These are phyloP conservation scores for Penicillium salamii DNA, from an alignment of 495 filamentous ascomycete genomes.

Conservation along the genomic window DNA sequence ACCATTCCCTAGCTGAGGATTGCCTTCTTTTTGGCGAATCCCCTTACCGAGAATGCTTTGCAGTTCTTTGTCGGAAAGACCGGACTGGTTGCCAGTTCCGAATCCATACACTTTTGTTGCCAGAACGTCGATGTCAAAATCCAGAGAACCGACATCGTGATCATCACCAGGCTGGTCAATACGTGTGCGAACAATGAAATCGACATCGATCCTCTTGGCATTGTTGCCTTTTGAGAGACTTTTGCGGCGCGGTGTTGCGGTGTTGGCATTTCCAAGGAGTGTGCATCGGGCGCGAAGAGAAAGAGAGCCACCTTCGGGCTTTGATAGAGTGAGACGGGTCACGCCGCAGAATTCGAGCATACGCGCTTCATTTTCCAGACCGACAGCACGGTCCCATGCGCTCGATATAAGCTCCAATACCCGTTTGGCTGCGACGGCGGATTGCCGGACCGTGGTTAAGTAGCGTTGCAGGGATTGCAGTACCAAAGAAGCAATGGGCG, in stretches of 20 bases:
- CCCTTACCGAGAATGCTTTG: constrained; percentile 35
- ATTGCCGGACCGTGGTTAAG: constrained; percentile 31
- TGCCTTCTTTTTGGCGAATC: constrained; percentile 19
- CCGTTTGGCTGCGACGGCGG: constrained; percentile 30
- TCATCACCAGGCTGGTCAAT: constrained; percentile 14
- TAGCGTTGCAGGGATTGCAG: constrained; percentile 37
- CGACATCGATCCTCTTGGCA: constrained; percentile 38
- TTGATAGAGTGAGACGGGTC: constrained; percentile 37
- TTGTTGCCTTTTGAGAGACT: constrained; percentile 14
- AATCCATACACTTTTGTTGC: constrained; percentile 49
- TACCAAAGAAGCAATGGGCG: constrained; percentile 36
- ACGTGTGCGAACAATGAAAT: constrained; percentile 38
- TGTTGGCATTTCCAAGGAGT: constrained; percentile 26
- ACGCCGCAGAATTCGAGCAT: constrained; percentile 48
- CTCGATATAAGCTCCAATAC: constrained; percentile 38
- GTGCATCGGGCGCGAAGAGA: constrained; percentile 41
- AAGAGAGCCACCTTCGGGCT: constrained; percentile 23
- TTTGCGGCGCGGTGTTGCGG: constrained; percentile 14
- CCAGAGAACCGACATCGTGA: constrained; percentile 26
- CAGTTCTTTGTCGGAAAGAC: constrained; percentile 38
- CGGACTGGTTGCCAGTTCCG: constrained; percentile 26
- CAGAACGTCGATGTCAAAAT: constrained; percentile 39
- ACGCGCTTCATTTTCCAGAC: constrained; percentile 44
- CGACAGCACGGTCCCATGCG: constrained; percentile 39
- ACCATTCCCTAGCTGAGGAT: constrained; percentile 33